These are phyloP conservation scores for Trichoderma cornu-damae DNA, from an alignment of 2,329 filamentous ascomycete species.

Conservation along the genomic window DNA sequence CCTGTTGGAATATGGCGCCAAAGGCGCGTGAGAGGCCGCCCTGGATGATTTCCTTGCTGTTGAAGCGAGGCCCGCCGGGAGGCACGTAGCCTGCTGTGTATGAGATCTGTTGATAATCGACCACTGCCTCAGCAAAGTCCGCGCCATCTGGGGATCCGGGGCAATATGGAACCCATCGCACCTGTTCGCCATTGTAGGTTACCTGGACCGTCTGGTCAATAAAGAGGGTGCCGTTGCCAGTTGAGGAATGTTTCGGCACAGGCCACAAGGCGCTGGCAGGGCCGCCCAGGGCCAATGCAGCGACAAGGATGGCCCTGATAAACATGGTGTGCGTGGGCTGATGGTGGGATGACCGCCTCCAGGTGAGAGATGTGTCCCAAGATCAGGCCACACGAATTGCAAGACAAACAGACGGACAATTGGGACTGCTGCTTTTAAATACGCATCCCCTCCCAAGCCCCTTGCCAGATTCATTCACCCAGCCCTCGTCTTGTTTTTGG, in stretches of 20 bases:
- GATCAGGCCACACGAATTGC: conserved; percentile 6
- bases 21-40: conserved; percentile 56
- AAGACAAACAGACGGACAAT: not conserved
- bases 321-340: conserved; percentile 4
- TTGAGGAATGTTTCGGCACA: conserved; percentile 45
- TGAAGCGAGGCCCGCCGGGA: conserved; percentile 36
- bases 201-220: conserved; percentile 48
- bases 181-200: conserved; percentile 50
- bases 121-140: conserved; percentile 14
- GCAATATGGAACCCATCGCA: conserved; percentile 7
- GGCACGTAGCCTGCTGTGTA: conserved; percentile 44
- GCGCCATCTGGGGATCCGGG: not conserved
- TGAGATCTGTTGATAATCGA: conserved; percentile 37
- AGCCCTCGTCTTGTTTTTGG: not conserved
- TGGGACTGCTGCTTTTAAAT: conserved; percentile 10
- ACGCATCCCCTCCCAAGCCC: not conserved
- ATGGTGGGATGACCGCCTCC: not conserved
- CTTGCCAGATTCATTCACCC: not conserved
- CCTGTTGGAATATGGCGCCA: conserved; percentile 59
- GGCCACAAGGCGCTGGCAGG: conserved; percentile 54
- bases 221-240: conserved; percentile 49
- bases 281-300: conserved; percentile 5
- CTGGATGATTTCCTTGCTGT: conserved; percentile 50
- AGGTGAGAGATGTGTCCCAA: not conserved
- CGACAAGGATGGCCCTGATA: conserved; percentile 6